Evolutionary conservation across 345 rosid species (phyloP).

Genomic region (Salix suchowensis): DNA sequence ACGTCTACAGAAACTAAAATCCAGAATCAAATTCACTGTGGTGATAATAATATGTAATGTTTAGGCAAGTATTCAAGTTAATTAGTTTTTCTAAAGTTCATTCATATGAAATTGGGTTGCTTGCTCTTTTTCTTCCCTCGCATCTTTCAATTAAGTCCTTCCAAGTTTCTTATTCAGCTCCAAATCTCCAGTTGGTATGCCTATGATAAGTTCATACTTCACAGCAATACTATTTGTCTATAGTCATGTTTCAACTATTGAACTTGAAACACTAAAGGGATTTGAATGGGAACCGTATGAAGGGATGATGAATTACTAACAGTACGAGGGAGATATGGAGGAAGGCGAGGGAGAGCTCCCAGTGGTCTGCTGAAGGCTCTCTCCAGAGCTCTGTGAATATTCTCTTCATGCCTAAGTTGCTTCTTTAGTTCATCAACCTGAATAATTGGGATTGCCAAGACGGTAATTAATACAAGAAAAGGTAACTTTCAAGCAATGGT

Average conservation of each 20-base stretch:
- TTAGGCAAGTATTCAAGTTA: not conserved
- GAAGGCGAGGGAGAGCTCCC: constrained; percentile 93
- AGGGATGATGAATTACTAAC: constrained; percentile 44
- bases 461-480: not conserved
- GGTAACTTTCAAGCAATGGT: not conserved
- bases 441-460: constrained; percentile 9
- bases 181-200: not conserved
- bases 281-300: not conserved
- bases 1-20: constrained; percentile 44
- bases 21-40: constrained; percentile 16
- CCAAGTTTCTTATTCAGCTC: not conserved
- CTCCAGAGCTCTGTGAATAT: constrained; percentile 78
- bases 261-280: not conserved
- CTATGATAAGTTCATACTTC: not conserved
- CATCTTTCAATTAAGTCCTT: not conserved
- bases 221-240: not conserved
- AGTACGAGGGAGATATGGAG: constrained; percentile 76
- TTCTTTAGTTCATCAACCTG: constrained; percentile 84
- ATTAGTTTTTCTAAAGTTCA: not conserved
- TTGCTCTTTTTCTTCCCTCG: not conserved
- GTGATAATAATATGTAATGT: not conserved
- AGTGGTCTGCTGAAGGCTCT: constrained; percentile 82
- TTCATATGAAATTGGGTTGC: not conserved
- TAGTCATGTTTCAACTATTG: not conserved
- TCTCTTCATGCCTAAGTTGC: constrained; percentile 79